phyloP scores from a whole-genome alignment of 1,284 basidiomycete genomes.

The Sporisorium scitamineum region DNA sequence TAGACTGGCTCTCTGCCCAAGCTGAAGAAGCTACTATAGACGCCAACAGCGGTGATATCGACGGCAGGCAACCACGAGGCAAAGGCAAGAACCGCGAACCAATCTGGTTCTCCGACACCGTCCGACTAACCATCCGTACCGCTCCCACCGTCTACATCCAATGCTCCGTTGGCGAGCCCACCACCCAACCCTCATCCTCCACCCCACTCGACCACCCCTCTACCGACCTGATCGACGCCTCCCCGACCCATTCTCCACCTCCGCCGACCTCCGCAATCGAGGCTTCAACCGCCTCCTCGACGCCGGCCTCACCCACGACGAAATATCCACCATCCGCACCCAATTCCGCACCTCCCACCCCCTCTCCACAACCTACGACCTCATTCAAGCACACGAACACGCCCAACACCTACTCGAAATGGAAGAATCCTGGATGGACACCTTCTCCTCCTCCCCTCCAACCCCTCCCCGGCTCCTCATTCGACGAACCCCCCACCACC shows the following conservation, averaged over 20 bases:
- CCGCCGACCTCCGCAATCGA: constrained; percentile 10
- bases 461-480: background rate
- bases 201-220: background rate
- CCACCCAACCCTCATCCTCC: background rate
- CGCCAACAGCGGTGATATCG: background rate
- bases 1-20: constrained; percentile 13
- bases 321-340: constrained; percentile 36
- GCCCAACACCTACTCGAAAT: constrained; percentile 35
- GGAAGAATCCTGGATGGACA: constrained; percentile 54
- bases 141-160: constrained; percentile 43
- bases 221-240: background rate
- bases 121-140: constrained; percentile 30
- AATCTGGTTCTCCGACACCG: constrained; percentile 9
- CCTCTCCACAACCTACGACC: constrained; percentile 21
- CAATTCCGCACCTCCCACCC: constrained; percentile 36
- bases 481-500: background rate
- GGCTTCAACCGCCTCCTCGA: constrained; percentile 46
- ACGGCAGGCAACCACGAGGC: constrained; percentile 4
- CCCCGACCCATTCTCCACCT: background rate
- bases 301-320: constrained; percentile 28
- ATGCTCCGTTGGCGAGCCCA: constrained; percentile 45
- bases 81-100: constrained; percentile 40
- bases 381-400: constrained; percentile 31
- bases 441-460: constrained; percentile 12
- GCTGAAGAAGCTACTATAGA: background rate